Evolutionary conservation across 371 early-diverging fungal genomes (phyloP), one percentile per base, ranked within the genome.

Genomic region (Apophysomyces ossiformis): DNA sequence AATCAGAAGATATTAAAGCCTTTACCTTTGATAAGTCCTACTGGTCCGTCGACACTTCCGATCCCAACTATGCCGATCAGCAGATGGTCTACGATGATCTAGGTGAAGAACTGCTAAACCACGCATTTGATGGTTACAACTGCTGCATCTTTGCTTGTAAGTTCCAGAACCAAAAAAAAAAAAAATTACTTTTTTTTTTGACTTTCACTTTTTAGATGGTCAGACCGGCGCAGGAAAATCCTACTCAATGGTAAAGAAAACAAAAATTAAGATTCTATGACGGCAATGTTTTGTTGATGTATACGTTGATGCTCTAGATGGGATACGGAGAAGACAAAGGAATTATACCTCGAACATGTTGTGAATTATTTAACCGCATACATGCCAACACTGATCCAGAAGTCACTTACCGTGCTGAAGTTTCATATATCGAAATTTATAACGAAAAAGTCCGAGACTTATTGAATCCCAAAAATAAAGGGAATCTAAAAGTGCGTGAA

Each of bases 391-490:
- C 61, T 4, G 83, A 84, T 26, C 68, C 74, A 36, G 83, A 80
- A 16, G 61, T 87, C 18, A 83, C 85, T 12, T 92, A 85, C 68
- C 78, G 86, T 54, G 93, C 93, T 5, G 90, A 94, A 70, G 95
- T 95, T 8, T 89, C 90, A 13, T 96, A 94, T 67, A 88, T 95
- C 75, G 95, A 93, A 72, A 90, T 91, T 58, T 88, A 91, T 65
- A 90, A 90, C 75, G 99, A 99, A 72, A 87, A 91, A 57, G 95
- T 98, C 9, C 89, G 92, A n/a, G 98, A 98, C 84, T 76, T 99
- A 37, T 76, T 98, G 50, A 93, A 89, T 68, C 92, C 94, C 7
- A 86, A 85, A 66, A 87, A 90, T 61, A 90, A 92, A 57, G 91
- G 84, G 13, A 92, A 92, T 68, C 81, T 96, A 54, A 87, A 92